phyloP scores from a whole-genome alignment of 1,284 basidiomycete species.

The Schizophyllum commune region DNA sequence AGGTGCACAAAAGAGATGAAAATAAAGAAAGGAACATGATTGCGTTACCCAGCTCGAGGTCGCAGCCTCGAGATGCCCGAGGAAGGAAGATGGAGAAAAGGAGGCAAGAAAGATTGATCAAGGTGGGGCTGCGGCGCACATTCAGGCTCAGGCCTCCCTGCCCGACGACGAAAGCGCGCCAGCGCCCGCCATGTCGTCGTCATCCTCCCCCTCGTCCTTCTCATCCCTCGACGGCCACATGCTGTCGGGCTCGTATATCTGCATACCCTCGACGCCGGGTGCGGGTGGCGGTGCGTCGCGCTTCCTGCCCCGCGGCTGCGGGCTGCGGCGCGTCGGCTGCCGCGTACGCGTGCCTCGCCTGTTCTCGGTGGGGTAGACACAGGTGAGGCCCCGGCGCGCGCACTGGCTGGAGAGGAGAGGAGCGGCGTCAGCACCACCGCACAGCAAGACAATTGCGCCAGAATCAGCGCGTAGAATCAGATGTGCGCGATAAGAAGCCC shows the following conservation, averaged over 20 bases:
- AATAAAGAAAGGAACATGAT: too few species aligned
- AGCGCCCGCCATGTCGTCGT: neutral
- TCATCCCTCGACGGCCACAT: neutral
- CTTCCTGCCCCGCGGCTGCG: neutral
- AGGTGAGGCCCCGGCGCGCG: slow-evolving; percentile 45
- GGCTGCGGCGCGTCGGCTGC: neutral
- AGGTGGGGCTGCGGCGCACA: too few species aligned
- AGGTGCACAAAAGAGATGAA: too few species aligned
- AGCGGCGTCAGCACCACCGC: slow-evolving; percentile 11
- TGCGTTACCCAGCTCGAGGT: too few species aligned
- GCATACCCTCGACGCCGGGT: neutral
- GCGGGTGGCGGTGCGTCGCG: neutral
- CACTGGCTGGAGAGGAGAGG: slow-evolving; percentile 43
- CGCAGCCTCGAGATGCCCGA: too few species aligned
- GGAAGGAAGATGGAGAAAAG: too few species aligned
- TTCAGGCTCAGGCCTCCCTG: too few species aligned
- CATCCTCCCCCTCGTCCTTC: neutral
- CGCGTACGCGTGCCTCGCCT: slow-evolving; percentile 42
- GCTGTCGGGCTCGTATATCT: neutral
- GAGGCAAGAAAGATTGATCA: too few species aligned
- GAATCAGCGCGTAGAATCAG: slow-evolving; percentile 1
- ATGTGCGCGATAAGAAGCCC: neutral
- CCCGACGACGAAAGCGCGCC: too few species aligned
- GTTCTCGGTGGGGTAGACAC: slow-evolving; percentile 53
- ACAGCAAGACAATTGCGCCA: slow-evolving; percentile 6